Evolutionary conservation across 805 yeast genomes (phyloP).

Genomic region (Pichia phayaonensis): DNA sequence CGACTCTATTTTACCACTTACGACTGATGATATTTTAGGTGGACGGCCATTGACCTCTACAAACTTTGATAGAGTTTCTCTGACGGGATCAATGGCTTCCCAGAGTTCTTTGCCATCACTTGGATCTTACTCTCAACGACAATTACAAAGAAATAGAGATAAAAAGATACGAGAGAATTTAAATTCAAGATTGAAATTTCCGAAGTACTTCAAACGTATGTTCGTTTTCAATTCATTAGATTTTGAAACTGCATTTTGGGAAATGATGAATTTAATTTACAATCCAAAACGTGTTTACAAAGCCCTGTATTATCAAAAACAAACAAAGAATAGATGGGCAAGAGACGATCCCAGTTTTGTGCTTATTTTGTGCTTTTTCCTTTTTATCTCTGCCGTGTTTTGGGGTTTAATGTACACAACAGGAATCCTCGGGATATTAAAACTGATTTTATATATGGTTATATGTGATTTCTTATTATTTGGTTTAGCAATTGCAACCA

Average conservation of each 20-base stretch:
- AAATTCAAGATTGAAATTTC: conserved; percentile 15
- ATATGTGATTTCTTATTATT: conserved; percentile 68
- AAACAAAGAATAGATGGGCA: conserved; percentile 72
- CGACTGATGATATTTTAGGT: conserved; percentile 14
- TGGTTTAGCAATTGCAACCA: conserved; percentile 63
- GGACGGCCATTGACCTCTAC: background rate
- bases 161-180: conserved; percentile 10
- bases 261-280: conserved; percentile 62
- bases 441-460: conserved; percentile 75
- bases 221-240: conserved; percentile 76
- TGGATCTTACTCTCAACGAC: conserved; percentile 12
- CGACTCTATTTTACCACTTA: conserved; percentile 11
- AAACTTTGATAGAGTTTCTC: conserved; percentile 3
- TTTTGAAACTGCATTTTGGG: conserved; percentile 92
- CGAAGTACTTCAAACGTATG: conserved; percentile 34
- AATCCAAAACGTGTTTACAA: conserved; percentile 79
- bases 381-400: conserved; percentile 69
- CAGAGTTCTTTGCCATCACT: conserved; percentile 13
- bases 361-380: conserved; percentile 56
- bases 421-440: conserved; percentile 49
- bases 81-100: conserved; percentile 6
- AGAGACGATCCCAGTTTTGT: conserved; percentile 91
- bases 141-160: conserved; percentile 2
- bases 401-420: conserved; percentile 87
- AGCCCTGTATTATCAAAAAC: conserved; percentile 74